Percentiles rank a stretch among this genome's conserved stretches.
phyloP scores from a whole-genome alignment of 2,329 filamentous ascomycete species.

The Myriosclerotinia duriaeana region DNA sequence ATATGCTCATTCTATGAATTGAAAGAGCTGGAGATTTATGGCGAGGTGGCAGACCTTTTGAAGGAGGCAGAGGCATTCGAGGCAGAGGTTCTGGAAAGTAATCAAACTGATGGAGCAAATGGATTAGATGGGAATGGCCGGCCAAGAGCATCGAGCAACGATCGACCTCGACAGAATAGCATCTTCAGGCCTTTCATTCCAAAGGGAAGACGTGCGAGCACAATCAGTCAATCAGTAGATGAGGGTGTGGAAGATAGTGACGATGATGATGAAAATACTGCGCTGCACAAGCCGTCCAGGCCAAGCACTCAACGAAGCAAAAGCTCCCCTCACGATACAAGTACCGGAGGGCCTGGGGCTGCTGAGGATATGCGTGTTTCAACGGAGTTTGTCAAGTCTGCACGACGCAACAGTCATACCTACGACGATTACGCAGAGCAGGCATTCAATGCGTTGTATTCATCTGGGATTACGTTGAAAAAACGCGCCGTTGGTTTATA shows the following conservation, averaged over 20 bases:
- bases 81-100: slow-evolving; percentile 40
- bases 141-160: slow-evolving; percentile 46
- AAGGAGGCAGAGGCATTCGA: slow-evolving; percentile 69
- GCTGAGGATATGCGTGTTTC: slow-evolving; percentile 60
- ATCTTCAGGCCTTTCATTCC: slow-evolving; percentile 53
- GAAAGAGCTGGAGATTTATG: slow-evolving; percentile 85
- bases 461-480: slow-evolving; percentile 80
- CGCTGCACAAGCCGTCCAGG: slow-evolving; percentile 39
- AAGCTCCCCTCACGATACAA: slow-evolving; percentile 34
- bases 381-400: slow-evolving; percentile 57
- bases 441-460: slow-evolving; percentile 64
- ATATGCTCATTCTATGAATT: slow-evolving; percentile 85
- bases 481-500: slow-evolving; percentile 86
- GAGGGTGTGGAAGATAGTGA: slow-evolving; percentile 66
- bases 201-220: slow-evolving; percentile 48
- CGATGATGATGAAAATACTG: slow-evolving; percentile 60
- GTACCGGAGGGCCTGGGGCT: slow-evolving; percentile 25
- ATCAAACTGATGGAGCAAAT: slow-evolving; percentile 38
- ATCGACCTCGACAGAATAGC: slow-evolving; percentile 48
- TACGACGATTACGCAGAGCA: slow-evolving; percentile 81
- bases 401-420: slow-evolving; percentile 61
- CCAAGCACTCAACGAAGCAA: slow-evolving; percentile 40
- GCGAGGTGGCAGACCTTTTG: slow-evolving; percentile 75
- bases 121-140: slow-evolving; percentile 35
- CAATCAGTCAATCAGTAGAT: slow-evolving; percentile 50